Conservation (phyloP, 257 asterid species). For the Nemophila menziesii region DNA sequence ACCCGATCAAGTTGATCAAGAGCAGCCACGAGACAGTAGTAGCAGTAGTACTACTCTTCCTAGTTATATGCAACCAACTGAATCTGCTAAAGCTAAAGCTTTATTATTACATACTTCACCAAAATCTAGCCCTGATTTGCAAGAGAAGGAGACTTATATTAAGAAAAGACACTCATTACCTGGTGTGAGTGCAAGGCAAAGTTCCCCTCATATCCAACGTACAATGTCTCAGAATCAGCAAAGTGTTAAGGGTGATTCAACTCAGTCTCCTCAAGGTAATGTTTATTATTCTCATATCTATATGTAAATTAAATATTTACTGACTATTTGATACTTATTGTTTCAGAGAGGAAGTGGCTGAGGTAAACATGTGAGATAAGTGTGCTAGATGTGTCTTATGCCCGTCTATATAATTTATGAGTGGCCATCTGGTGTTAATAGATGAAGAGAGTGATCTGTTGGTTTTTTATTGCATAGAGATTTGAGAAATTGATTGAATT, state of each 20-base stretch:
- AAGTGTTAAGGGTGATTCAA: slow-evolving; percentile 49
- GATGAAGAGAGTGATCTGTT: background rate
- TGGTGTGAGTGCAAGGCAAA: slow-evolving; percentile 64
- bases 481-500: background rate
- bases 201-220: slow-evolving; percentile 70
- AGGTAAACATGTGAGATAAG: slow-evolving; percentile 29
- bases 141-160: slow-evolving; percentile 49
- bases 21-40: slow-evolving; percentile 67
- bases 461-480: background rate
- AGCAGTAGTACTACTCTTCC: slow-evolving; percentile 66
- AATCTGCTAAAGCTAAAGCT: slow-evolving; percentile 93
- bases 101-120: slow-evolving; percentile 61
- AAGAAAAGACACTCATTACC: slow-evolving; percentile 86
- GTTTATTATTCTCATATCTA: background rate
- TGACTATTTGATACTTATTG: background rate
- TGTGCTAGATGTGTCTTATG: slow-evolving; percentile 1
- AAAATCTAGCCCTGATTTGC: slow-evolving; percentile 86
- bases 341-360: slow-evolving; percentile 79
- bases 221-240: slow-evolving; percentile 68
- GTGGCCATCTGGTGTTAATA: background rate
- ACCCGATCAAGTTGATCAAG: slow-evolving; percentile 59
- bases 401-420: background rate
- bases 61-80: slow-evolving; percentile 96
- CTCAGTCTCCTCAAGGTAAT: slow-evolving; percentile 87
- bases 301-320: slow-evolving; percentile 1